phyloP scores from a whole-genome alignment of 768 basidiomycete genomes.

The Clavaria fumosa region DNA sequence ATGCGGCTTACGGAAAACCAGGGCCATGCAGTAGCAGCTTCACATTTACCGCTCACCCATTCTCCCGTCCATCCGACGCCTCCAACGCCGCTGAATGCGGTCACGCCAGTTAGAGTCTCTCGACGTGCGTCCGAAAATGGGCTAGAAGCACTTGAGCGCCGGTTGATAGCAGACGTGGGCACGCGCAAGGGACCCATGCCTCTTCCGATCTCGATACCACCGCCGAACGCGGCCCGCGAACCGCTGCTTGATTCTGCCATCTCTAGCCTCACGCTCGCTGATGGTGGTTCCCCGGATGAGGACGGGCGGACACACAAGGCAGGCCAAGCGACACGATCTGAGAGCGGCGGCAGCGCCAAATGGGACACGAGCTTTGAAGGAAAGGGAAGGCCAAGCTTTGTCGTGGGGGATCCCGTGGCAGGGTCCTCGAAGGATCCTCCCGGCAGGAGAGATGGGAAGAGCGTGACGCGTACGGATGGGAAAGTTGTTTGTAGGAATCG shows the following conservation, averaged over 20 bases:
- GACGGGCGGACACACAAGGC: conserved; percentile 27
- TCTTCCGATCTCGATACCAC: conserved; percentile 23
- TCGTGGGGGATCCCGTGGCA: conserved; percentile 13
- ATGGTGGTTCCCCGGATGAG: conserved; percentile 20
- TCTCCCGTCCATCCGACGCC: too few species aligned
- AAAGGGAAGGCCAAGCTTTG: conserved; percentile 13
- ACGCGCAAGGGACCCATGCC: conserved; percentile 32
- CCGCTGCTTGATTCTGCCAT: conserved; percentile 37
- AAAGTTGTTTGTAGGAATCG: conserved; percentile 11
- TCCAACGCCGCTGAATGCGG: conserved; percentile 37
- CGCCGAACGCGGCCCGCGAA: conserved; percentile 18
- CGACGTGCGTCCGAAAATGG: conserved; percentile 30
- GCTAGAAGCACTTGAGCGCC: conserved; percentile 56
- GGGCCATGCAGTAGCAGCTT: too few species aligned
- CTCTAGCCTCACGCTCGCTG: conserved; percentile 36
- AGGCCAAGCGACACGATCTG: conserved; percentile 18
- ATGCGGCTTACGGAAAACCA: too few species aligned
- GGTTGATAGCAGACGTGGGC: conserved; percentile 57
- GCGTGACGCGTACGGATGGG: conserved; percentile 15
- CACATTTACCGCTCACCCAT: too few species aligned
- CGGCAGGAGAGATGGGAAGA: conserved; percentile 16
- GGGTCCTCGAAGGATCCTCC: too few species aligned
- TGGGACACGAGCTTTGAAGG: conserved; percentile 8
- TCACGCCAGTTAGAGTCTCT: conserved; percentile 19
- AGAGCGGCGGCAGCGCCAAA: conserved; percentile 12